phyloP scores from a whole-genome alignment of 768 basidiomycete species.

The Mycena filopes region DNA sequence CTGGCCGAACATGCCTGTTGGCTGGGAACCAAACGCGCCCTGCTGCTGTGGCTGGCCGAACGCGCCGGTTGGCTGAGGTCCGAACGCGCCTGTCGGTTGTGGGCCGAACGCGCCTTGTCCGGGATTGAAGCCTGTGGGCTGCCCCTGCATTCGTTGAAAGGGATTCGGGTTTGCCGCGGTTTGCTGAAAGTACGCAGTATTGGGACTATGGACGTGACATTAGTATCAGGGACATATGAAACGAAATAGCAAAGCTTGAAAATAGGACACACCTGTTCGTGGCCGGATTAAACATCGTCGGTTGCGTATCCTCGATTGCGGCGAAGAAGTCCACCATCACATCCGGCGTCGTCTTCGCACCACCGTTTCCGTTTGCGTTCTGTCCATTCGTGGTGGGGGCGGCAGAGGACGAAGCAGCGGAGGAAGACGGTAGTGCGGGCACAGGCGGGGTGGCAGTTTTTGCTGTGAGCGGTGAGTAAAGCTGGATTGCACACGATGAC shows the following conservation, averaged over 20 bases:
- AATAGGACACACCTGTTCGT: conserved; percentile 74
- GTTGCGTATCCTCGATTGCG: conserved; percentile 85
- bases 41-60: conserved; percentile 11
- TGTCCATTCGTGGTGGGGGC: conserved; percentile 14
- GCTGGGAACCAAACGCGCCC: conserved; percentile 37
- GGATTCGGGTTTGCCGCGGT: conserved; percentile 74
- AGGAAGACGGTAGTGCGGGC: conserved; percentile 33
- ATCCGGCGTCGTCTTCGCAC: conserved; percentile 42
- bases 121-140: conserved; percentile 35
- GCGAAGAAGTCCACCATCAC: conserved; percentile 86
- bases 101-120: conserved; percentile 41
- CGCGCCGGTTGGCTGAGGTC: conserved; percentile 29
- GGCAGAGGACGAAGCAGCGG: background rate
- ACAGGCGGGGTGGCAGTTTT: conserved; percentile 29
- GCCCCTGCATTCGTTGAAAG: conserved; percentile 71
- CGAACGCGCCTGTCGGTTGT: conserved; percentile 39
- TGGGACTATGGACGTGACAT: conserved; percentile 63
- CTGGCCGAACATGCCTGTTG: conserved; percentile 26
- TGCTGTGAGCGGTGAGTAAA: background rate
- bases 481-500: background rate
- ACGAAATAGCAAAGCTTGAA: too few species aligned
- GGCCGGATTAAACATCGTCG: conserved; percentile 75
- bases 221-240: too few species aligned
- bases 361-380: conserved; percentile 8
- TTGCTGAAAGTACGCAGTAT: conserved; percentile 62